These are phyloP conservation scores for Phytophthora aleatoria DNA, from an alignment of 352 stramenopile genomes.

Conservation along the genomic window DNA sequence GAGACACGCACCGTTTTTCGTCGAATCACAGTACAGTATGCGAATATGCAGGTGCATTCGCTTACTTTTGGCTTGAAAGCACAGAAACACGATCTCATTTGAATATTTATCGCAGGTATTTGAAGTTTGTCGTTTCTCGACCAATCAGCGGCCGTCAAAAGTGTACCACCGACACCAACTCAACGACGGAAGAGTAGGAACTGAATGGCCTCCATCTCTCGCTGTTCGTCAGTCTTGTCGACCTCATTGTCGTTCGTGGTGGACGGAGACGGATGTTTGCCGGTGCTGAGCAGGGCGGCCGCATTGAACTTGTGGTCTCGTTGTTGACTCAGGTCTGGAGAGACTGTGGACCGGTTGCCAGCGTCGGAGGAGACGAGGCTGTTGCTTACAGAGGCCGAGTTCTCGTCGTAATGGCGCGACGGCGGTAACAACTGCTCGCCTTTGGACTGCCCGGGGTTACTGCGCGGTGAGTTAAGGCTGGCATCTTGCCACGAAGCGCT, in stretches of 20 bases:
- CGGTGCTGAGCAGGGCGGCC: constrained; percentile 17
- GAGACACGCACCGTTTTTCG: constrained; percentile 7
- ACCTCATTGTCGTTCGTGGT: neutral
- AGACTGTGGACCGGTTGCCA: constrained; percentile 6
- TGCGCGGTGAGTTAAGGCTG: neutral
- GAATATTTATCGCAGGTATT: constrained; percentile 23
- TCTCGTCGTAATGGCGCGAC: constrained; percentile 20
- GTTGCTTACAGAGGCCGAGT: constrained; percentile 28
- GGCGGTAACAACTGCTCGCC: neutral
- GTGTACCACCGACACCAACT: constrained; percentile 4
- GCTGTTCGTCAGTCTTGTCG: constrained; percentile 56
- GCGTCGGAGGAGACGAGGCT: constrained; percentile 25
- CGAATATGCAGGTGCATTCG: constrained; percentile 1
- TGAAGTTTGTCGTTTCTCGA: constrained; percentile 16
- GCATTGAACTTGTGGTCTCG: constrained; percentile 21
- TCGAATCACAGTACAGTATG: constrained; percentile 21
- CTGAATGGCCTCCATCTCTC: constrained; percentile 64
- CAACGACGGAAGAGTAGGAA: constrained; percentile 50
- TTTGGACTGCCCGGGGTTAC: neutral
- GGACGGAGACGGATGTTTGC: neutral
- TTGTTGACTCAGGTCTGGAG: constrained; percentile 15
- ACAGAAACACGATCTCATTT: constrained; percentile 21
- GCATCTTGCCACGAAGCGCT: neutral
- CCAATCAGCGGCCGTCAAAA: neutral
- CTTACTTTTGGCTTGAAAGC: neutral